Base-by-base conservation (phyloP, 2,329 filamentous ascomycete genomes). In the Colletotrichum sp. region DNA sequence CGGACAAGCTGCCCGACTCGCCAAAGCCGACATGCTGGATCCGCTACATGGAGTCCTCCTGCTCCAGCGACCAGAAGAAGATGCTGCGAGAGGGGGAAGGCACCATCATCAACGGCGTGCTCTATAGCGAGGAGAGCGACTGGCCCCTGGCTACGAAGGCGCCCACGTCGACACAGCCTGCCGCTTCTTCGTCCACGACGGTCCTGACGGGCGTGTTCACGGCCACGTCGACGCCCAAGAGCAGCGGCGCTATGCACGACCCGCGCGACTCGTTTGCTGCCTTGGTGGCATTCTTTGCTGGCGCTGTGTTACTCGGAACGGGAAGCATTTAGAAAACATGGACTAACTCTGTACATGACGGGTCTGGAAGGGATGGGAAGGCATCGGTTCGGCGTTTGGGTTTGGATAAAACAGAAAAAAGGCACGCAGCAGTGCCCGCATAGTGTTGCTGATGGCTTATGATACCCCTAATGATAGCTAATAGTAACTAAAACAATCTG, bases 1-100 rank as follows among this genome's bases (percentile, higher is more conserved):
- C 87, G 0, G 91, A 91, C 78, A 86, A 85, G 66, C 81, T 90
- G 4, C 90, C 90, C 1, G 74, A 82, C 19, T 84, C 87, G 68
- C 87, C 88, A 2, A 80, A 86, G 13, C 83, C 89, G 4, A 92
- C 89, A 6, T 95, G 93, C 83, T 95, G 90, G 84, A 79, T 94
- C 11, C 88, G 92, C 27, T 84, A 84, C 61, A 85, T 90, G 52
- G 80, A 81, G 13, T 80, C 81, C 3, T 91, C 90, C 1, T 94
- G 93, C 80, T 86, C 86, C 1, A 80, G 86, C 8, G 87, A 90
- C 2, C 85, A 91, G 79, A 84, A 86, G 6, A 80, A 86, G 30
- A 87, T 85, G 75, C 87, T 92, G 63, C 79, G 84, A 6, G 82
- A 83, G 2, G 87, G 88, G 5, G 80, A 89, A 36, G 93, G 92